A percentile compares a stretch with the other conserved stretches of the same genome.
phyloP scores from a whole-genome alignment of 176 grass and related monocot genomes.

The Oryza glaberrima region DNA sequence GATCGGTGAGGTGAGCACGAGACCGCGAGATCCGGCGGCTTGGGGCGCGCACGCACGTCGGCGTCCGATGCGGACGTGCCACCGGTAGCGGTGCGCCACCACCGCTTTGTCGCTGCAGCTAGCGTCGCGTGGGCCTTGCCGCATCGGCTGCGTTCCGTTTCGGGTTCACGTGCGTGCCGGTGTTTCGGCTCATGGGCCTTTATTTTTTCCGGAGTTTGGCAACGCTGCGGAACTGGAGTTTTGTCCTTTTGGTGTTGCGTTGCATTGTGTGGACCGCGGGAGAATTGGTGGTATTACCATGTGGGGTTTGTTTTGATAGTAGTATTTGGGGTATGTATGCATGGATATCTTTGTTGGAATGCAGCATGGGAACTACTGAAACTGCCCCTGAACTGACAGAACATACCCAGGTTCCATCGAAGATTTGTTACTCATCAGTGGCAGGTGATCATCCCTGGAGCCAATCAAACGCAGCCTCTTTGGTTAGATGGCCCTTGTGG shows the following conservation, averaged over 20 bases:
- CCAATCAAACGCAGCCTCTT: too few relatives aligned
- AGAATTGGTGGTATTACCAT: background rate
- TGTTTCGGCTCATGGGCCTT: background rate
- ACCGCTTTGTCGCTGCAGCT: background rate
- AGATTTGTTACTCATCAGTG: too few relatives aligned
- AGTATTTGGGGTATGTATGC: too few relatives aligned
- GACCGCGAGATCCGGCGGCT: background rate
- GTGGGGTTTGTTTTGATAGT: too few relatives aligned
- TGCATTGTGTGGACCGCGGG: too few relatives aligned
- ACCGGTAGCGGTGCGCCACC: background rate
- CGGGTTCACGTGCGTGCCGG: background rate
- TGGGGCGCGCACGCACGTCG: background rate
- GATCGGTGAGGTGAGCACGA: background rate
- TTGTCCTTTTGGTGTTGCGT: too few relatives aligned
- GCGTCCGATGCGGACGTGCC: background rate
- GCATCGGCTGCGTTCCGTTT: background rate
- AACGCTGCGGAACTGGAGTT: background rate
- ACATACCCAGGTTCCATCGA: too few relatives aligned
- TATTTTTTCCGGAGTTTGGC: background rate
- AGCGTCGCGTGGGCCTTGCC: background rate
- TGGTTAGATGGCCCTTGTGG: too few relatives aligned
- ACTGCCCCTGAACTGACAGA: background rate
- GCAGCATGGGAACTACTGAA: background rate
- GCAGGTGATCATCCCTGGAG: too few relatives aligned
- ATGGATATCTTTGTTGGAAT: background rate